Evolutionary conservation across 331 rosid species (phyloP).

Genomic region (Pyracantha coccinea): DNA sequence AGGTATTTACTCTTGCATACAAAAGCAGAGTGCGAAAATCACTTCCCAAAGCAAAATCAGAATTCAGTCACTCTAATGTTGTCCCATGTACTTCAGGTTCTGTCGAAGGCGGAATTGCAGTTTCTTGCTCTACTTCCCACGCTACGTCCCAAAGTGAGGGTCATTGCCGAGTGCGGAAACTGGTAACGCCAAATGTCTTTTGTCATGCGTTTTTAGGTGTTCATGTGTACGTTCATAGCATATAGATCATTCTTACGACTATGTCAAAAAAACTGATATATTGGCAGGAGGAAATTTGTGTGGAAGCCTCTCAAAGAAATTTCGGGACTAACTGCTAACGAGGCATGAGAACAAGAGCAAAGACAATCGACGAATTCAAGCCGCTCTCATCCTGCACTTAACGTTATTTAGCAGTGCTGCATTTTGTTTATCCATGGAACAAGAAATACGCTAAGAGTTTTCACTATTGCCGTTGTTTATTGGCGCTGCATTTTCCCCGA

Average conservation of each 20-base stretch:
- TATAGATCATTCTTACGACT: background rate
- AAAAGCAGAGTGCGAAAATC: background rate
- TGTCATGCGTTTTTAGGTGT: background rate
- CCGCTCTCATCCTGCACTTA: background rate
- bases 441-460: background rate
- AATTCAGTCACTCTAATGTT: background rate
- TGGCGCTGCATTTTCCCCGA: background rate
- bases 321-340: slow-evolving; percentile 44
- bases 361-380: background rate
- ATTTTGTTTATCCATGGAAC: background rate
- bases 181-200: slow-evolving; percentile 33
- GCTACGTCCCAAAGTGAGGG: slow-evolving; percentile 87
- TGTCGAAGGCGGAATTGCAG: slow-evolving; percentile 86
- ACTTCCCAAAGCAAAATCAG: background rate
- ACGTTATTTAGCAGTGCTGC: background rate
- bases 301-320: slow-evolving; percentile 89
- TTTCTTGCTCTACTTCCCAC: slow-evolving; percentile 83
- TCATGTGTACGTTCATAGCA: background rate
- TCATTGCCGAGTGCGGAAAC: slow-evolving; percentile 92
- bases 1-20: slow-evolving; percentile 30
- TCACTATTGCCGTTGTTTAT: background rate
- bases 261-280: background rate
- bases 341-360: slow-evolving; percentile 12
- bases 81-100: slow-evolving; percentile 36
- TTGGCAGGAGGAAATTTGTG: slow-evolving; percentile 70